These are phyloP conservation scores for Dendrobium chrysotoxum DNA, from an alignment of 106 monocot species.

Conservation along the genomic window DNA sequence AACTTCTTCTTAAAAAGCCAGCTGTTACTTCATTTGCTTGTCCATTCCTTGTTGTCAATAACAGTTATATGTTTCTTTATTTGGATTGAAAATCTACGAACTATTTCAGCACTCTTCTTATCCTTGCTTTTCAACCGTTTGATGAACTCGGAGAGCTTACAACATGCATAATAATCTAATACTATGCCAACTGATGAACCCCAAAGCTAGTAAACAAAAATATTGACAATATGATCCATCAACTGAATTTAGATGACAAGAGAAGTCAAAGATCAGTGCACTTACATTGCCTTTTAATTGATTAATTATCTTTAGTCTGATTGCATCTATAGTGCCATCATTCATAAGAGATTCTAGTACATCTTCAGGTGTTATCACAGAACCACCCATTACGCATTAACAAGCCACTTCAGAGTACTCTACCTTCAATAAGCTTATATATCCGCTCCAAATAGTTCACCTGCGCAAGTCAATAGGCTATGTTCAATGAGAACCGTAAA, in stretches of 20 bases:
- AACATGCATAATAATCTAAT: too few relatives aligned
- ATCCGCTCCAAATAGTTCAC: not conserved
- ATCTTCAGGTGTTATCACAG: conserved; percentile 74
- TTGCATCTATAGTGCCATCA: conserved; percentile 89
- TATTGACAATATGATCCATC: not conserved
- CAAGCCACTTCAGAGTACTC: not conserved
- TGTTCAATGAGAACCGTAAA: not conserved
- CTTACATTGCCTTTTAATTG: conserved; percentile 98
- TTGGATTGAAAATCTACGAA: too few relatives aligned
- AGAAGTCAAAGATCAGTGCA: not conserved
- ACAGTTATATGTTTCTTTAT: too few relatives aligned
- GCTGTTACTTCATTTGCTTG: too few relatives aligned
- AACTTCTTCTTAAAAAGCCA: too few relatives aligned
- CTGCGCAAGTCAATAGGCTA: not conserved
- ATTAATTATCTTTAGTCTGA: conserved; percentile 92
- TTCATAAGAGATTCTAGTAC: conserved; percentile 87
- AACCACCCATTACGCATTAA: conserved; percentile 29
- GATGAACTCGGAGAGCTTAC: too few relatives aligned
- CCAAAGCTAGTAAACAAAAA: not conserved
- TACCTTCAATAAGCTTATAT: not conserved
- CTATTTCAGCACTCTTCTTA: too few relatives aligned
- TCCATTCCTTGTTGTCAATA: too few relatives aligned
- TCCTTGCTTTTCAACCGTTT: too few relatives aligned
- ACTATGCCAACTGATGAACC: not conserved
- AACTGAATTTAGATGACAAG: not conserved